A percentile compares a stretch with the other conserved stretches of the same genome.
Evolutionary conservation across 2,329 filamentous ascomycete species (phyloP).

Genomic region (Aureobasidium namibiae): DNA sequence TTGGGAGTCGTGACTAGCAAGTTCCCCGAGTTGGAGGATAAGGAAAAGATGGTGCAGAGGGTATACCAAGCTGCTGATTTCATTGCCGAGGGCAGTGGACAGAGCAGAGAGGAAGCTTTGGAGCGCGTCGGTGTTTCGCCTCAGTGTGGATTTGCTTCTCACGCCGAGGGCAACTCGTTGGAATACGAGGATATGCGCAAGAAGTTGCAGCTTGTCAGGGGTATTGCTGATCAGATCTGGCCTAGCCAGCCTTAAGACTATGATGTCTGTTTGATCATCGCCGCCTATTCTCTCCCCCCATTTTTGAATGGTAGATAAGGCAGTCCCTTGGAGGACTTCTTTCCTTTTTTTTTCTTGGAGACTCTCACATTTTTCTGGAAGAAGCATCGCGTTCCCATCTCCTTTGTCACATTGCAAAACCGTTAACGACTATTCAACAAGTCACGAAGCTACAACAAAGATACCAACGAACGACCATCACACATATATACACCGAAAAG

Average conservation of each 20-base stretch:
- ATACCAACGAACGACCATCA: too few species aligned
- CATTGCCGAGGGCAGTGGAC: conserved; percentile 56
- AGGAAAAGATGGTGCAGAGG: conserved; percentile 33
- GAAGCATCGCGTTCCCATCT: too few species aligned
- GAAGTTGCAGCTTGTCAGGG: conserved; percentile 60
- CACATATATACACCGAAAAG: too few species aligned
- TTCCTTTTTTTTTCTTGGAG: too few species aligned
- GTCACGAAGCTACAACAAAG: too few species aligned
- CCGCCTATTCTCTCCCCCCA: background rate
- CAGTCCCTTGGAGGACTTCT: background rate
- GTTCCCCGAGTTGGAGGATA: conserved; percentile 33
- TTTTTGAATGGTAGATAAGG: background rate
- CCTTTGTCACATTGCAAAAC: too few species aligned
- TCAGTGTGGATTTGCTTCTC: conserved; percentile 66
- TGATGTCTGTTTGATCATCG: background rate
- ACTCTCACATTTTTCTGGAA: too few species aligned
- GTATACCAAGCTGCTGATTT: conserved; percentile 47
- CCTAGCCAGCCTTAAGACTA: conserved; percentile 33
- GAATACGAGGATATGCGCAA: conserved; percentile 59
- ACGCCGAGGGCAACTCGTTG: conserved; percentile 62
- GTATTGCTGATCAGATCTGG: conserved; percentile 66
- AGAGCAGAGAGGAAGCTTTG: conserved; percentile 56
- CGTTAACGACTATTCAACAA: too few species aligned
- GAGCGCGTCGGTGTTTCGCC: conserved; percentile 58
- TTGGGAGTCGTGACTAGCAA: conserved; percentile 36